Conservation (phyloP, 306 rosid species). For the Medicago ruthenica region DNA sequence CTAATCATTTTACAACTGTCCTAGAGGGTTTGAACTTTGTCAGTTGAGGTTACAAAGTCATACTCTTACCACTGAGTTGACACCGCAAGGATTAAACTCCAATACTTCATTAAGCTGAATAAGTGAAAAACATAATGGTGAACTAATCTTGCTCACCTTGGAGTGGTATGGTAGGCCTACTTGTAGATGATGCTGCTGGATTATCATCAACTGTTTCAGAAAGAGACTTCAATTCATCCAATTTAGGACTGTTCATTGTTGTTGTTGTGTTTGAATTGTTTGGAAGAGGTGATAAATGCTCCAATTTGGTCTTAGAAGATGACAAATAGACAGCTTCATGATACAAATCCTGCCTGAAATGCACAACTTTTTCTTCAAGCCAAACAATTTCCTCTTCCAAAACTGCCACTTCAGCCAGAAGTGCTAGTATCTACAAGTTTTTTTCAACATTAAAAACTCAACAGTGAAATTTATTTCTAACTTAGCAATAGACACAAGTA, state of each 20-base stretch:
- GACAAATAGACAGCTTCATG: slow-evolving; percentile 88
- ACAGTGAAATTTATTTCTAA: slow-evolving; percentile 28
- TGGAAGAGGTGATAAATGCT: slow-evolving; percentile 49
- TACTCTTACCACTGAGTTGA: neutral
- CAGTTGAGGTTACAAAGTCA: neutral
- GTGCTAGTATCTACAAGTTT: slow-evolving; percentile 64
- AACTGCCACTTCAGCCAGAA: slow-evolving; percentile 97
- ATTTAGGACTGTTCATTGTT: slow-evolving; percentile 48
- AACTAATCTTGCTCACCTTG: slow-evolving; percentile 56
- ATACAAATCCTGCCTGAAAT: slow-evolving; percentile 83
- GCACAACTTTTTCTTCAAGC: slow-evolving; percentile 83
- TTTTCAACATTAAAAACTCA: slow-evolving; percentile 31
- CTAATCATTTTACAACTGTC: neutral
- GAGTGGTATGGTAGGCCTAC: slow-evolving; percentile 37
- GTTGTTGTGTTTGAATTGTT: slow-evolving; percentile 37
- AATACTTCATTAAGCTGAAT: slow-evolving; percentile 19
- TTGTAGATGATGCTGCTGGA: slow-evolving; percentile 28
- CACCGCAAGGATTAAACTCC: neutral
- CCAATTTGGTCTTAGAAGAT: slow-evolving; percentile 67
- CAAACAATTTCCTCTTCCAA: slow-evolving; percentile 97
- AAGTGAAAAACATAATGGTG: slow-evolving; percentile 14
- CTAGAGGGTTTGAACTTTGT: neutral
- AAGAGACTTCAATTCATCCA: slow-evolving; percentile 52
- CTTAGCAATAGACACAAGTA: neutral
- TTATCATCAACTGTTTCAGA: slow-evolving; percentile 45